Evolutionary conservation across 2,329 filamentous ascomycete genomes (phyloP).

Genomic region (Aspergillus ruber): DNA sequence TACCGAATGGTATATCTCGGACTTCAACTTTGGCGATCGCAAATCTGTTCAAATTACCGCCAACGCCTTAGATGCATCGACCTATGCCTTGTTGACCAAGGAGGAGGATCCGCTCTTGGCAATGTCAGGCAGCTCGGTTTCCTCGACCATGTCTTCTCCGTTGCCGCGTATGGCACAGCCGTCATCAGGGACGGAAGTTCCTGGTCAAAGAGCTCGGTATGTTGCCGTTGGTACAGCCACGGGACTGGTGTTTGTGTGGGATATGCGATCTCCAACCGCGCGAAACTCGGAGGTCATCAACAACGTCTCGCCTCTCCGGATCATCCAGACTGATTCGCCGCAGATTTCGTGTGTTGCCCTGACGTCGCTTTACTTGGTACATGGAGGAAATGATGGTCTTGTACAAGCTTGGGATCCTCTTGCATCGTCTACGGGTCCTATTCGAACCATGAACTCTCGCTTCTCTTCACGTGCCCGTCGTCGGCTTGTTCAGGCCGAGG

Average conservation of each 20-base stretch:
- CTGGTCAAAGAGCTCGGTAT: slow-evolving; percentile 75
- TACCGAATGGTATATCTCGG: slow-evolving; percentile 63
- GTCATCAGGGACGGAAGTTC: slow-evolving; percentile 55
- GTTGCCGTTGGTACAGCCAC: slow-evolving; percentile 73
- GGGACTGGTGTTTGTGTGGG: slow-evolving; percentile 77
- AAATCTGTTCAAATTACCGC: slow-evolving; percentile 60
- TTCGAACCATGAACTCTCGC: slow-evolving; percentile 80
- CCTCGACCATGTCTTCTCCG: slow-evolving; percentile 50
- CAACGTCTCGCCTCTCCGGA: slow-evolving; percentile 63
- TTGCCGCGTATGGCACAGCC: slow-evolving; percentile 43
- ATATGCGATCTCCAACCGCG: slow-evolving; percentile 63
- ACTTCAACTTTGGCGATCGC: slow-evolving; percentile 56
- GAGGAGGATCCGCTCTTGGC: slow-evolving; percentile 71
- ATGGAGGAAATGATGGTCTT: slow-evolving; percentile 89
- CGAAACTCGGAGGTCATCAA: slow-evolving; percentile 51
- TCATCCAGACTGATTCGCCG: slow-evolving; percentile 85
- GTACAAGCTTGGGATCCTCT: slow-evolving; percentile 97
- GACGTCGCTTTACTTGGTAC: slow-evolving; percentile 79
- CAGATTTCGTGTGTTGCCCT: slow-evolving; percentile 76
- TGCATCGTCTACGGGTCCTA: slow-evolving; percentile 67
- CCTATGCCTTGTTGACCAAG: slow-evolving; percentile 61
- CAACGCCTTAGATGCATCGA: slow-evolving; percentile 67
- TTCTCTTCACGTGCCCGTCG: slow-evolving; percentile 78
- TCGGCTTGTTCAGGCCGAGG: slow-evolving; percentile 61
- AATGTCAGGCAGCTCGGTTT: slow-evolving; percentile 51